Evolutionary conservation across 805 yeast species (phyloP).

Genomic region (Ogataea trehalophila): DNA sequence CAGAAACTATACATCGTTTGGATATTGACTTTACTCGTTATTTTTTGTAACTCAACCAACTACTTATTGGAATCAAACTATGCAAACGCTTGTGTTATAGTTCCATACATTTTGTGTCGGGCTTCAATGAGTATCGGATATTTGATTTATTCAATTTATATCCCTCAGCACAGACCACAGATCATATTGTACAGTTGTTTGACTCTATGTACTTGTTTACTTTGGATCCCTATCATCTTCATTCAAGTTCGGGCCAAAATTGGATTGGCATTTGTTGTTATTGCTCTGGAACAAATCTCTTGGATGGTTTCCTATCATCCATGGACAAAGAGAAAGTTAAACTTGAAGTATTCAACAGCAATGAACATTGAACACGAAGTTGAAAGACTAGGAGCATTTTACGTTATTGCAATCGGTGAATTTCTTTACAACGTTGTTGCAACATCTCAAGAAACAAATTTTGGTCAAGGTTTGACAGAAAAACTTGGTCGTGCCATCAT

Average conservation of each 20-base stretch:
- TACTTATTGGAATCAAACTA: conserved; percentile 28
- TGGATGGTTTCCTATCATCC: conserved; percentile 45
- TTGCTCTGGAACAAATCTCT: conserved; percentile 37
- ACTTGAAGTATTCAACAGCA: conserved; percentile 49
- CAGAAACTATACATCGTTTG: conserved; percentile 50
- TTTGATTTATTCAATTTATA: conserved; percentile 38
- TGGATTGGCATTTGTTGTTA: conserved; percentile 37
- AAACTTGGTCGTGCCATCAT: conserved; percentile 46
- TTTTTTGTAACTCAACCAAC: conserved; percentile 47
- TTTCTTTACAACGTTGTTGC: conserved; percentile 52
- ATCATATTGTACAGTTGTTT: conserved; percentile 35
- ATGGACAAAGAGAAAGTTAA: conserved; percentile 36
- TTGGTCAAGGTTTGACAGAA: conserved; percentile 38
- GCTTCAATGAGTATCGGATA: conserved; percentile 32
- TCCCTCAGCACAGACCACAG: conserved; percentile 49
- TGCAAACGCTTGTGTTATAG: conserved; percentile 41
- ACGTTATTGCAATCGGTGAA: conserved; percentile 62
- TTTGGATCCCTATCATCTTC: conserved; percentile 53
- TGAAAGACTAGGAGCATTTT: conserved; percentile 54
- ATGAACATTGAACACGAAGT: conserved; percentile 64
- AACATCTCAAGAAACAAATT: conserved; percentile 33
- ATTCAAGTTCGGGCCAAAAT: conserved; percentile 41
- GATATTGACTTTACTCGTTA: conserved; percentile 44
- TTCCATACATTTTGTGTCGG: conserved; percentile 45
- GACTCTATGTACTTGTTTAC: conserved; percentile 31